Base-by-base conservation (phyloP, 2,329 filamentous ascomycete species). In the Scleromitrula shiraiana region DNA sequence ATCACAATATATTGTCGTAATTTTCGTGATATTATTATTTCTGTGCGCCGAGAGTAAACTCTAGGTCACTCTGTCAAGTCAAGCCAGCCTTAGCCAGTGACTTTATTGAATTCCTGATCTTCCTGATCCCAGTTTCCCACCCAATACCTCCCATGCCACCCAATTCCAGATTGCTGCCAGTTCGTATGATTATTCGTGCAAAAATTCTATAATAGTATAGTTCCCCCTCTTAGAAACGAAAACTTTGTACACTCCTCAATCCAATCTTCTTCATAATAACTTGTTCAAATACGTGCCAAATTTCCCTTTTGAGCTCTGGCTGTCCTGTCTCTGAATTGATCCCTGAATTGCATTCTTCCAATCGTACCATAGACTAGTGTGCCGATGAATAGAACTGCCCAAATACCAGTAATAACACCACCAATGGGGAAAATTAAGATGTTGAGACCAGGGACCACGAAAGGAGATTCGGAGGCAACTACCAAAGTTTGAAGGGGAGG, bases 371-470 rank as follows among this genome's bases (percentile, higher is more conserved):
- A 74, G 3, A 75, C 82, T 52, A 83, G 77, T 19, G 74, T 77
- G 0, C 65, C 64, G 6, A 80, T 42, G 22, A 82, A 77, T 17
- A 84, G 51, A 0, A 74, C 53, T 2, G 78, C 64, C 82, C 85
- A 89, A 10, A 75, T 59, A 32, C 74, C 68, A 2, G 77, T 83
- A 57, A 89, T 73, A 55, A 86, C 68, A n/a, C 83, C 68, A 15
- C 85, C 85, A 24, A 83, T 69, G 7, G 85, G 84, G 65, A 85
- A 82, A 51, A 88, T 77, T 58, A 85, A 71, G 46, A 88, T 72
- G 51, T 77, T 74, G 32, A 78, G 74, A 37, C 85, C 85, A 0
- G 85, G 85, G 1, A 89, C 68, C 12, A 86, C 71, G 56, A 88
- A 88, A 1, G 82, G 78, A 8, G 51, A 45, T 26, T 54, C 57